Evolutionary conservation across 345 rosid genomes (phyloP).

Genomic region (Mercurialis annua): DNA sequence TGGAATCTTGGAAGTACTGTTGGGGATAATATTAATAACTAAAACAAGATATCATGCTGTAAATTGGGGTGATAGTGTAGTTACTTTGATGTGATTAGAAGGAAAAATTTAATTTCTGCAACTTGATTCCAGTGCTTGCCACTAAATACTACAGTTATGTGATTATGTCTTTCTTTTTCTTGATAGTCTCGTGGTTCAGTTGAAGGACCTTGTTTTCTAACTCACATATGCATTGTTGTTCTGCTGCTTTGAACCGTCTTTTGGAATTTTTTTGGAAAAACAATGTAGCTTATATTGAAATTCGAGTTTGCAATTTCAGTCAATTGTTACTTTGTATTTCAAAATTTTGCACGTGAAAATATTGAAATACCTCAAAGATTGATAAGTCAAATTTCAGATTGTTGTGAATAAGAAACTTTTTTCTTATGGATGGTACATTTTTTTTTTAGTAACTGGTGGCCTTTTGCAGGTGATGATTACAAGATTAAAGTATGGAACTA

Average conservation of each 20-base stretch:
- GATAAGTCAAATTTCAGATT: neutral
- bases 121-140: neutral
- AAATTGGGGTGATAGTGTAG: neutral
- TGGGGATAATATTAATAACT: neutral
- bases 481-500: conserved; percentile 98
- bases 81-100: neutral
- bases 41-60: neutral
- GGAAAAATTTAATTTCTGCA: neutral
- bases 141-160: neutral
- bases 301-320: neutral
- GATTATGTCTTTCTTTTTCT: neutral
- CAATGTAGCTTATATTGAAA: neutral
- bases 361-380: neutral
- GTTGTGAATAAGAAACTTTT: neutral
- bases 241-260: neutral
- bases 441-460: conserved; percentile 9
- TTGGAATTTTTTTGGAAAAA: too few species aligned
- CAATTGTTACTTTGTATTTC: neutral
- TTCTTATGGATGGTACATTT: neutral
- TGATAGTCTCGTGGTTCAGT: neutral
- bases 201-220: neutral
- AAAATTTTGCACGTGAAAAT: neutral
- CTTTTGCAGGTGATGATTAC: conserved; percentile 88
- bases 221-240: neutral
- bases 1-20: neutral